Evolutionary conservation across 108 stramenopile genomes (phyloP), one percentile per base, ranked within the genome.

Genomic region (Nitzschia inconspicua): DNA sequence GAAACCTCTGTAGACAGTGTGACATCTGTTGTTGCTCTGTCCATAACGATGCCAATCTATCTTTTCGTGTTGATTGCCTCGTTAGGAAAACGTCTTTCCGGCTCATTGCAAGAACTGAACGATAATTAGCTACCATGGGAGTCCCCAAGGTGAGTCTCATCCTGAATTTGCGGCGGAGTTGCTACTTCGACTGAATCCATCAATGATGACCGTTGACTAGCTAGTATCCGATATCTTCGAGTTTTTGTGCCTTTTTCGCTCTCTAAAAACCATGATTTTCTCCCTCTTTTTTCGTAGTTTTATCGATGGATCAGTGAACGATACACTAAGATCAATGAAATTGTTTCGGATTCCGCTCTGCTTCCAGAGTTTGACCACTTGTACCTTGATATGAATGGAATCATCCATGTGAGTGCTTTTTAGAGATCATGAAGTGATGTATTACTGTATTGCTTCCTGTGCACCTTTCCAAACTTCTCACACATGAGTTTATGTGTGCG

Each of bases 301-400:
- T 99, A 98, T 78, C 87, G 98, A 60, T 99, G 98, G 98, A 63
- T 98, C 63, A 89, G 88, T 46, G 99, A 99, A 83, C 88, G 97
- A 25, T 99, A 98, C 72, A 96, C 97, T n/a, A 93, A 96, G 75
- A 97, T 98, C 70, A 99, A 99, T 80, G 96, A 98, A 61, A 86
- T 97, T 42, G 90, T 98, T 36, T 85, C 96, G 7, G 91, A 94
- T 63, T 80, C 82, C 32, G 88, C 93, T 16, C 66, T 94, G 10
- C 62, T 94, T 43, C 93, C 93, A 3, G 88, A 89, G 49, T 88
- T 94, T 57, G 93, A 94, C 60, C 96, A 98, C 57, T 74, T 99
- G 61, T 99, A 99, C 57, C 69, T 99, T 57, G 98, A 99, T 69
- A 97, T 99, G 98, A 99, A 99, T 61, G 98, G 98, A 16, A 95